Evolutionary conservation across 2,329 filamentous ascomycete genomes (phyloP), one percentile per base, ranked within the genome.

Genomic region (Trichoderma polysporum): DNA sequence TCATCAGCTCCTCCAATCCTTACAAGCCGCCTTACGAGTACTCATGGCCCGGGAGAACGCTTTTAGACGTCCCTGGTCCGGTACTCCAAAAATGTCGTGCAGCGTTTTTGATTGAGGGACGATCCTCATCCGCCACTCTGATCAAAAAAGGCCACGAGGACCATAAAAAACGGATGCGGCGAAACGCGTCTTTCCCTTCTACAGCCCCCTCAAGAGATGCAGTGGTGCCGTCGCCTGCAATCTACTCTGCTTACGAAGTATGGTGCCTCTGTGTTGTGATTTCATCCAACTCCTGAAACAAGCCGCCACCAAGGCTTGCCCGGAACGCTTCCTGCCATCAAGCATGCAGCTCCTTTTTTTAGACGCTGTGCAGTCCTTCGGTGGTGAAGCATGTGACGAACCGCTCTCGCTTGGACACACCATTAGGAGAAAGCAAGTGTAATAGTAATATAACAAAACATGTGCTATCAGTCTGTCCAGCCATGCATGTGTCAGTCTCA

Each of bases 71-170:
- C 19, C 41, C 27, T 25, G 41, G 22, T 60, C 41, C 29, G 57
- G 57, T 27, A 60, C 57, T 35, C 57, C 41, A 35, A 47, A 49
- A 49, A 54, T 54, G 59, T 54, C 59, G 59, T 63, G 59, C 59
- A 45, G 39, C 47, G 27, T 37, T 53, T 35, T 50, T 63, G 35
- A 54, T 63, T n/a, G 59, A 45, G 12, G 47, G 31, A 53, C 49
- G 49, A 22, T 63, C 35, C 49, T 41, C 59, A 63, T 63, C 33
- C 52, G 35, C 59, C 35, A 54, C 59, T 52, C 35, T 45, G 35
- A n/a, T 3, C 59, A 41, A 45, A 25, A 27, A 41, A 12, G 50
- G 3, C 29, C 31, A 41, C 49, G 49, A 25, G 27, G n/a, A 45
- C 12, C 13, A 25, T n/a, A 22, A 33, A 22, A 41, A 22, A 39